These are phyloP conservation scores for Nakazawaea populi DNA, from an alignment of 805 yeast species.

Conservation along the genomic window DNA sequence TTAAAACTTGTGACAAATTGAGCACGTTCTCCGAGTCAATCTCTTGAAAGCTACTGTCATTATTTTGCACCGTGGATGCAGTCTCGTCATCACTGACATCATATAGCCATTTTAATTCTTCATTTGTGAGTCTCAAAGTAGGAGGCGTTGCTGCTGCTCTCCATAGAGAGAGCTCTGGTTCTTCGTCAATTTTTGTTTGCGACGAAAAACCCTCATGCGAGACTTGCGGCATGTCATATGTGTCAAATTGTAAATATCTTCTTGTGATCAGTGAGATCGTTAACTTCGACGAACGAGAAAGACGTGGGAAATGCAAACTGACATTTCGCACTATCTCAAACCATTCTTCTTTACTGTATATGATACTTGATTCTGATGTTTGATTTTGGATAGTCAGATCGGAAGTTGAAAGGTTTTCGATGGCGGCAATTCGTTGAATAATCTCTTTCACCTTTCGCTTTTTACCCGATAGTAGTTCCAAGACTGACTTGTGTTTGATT, in stretches of 20 bases:
- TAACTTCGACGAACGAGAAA: conserved; percentile 19
- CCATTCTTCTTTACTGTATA: conserved; percentile 26
- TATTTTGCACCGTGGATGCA: neutral
- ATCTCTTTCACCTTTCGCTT: conserved; percentile 23
- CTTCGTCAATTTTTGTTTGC: neutral
- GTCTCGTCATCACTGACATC: conserved; percentile 8
- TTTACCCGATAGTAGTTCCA: conserved; percentile 24
- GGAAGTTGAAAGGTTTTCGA: neutral
- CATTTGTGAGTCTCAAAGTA: conserved; percentile 11
- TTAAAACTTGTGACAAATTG: conserved; percentile 20
- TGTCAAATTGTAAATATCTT: conserved; percentile 13
- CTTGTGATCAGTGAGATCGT: conserved; percentile 20
- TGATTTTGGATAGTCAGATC: neutral
- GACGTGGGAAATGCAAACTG: conserved; percentile 18
- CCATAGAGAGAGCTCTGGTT: conserved; percentile 13
- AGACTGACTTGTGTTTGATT: conserved; percentile 13
- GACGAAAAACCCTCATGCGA: too few relatives aligned
- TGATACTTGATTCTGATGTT: conserved; percentile 4
- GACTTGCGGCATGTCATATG: neutral
- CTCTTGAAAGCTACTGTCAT: neutral
- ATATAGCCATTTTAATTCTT: conserved; percentile 18
- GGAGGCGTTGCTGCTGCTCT: conserved; percentile 14
- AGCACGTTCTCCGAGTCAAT: conserved; percentile 3
- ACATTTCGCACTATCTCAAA: conserved; percentile 17
- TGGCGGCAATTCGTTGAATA: conserved; percentile 15